These are phyloP conservation scores for Delonix regia DNA, from an alignment of 306 rosid genomes.

Conservation along the genomic window DNA sequence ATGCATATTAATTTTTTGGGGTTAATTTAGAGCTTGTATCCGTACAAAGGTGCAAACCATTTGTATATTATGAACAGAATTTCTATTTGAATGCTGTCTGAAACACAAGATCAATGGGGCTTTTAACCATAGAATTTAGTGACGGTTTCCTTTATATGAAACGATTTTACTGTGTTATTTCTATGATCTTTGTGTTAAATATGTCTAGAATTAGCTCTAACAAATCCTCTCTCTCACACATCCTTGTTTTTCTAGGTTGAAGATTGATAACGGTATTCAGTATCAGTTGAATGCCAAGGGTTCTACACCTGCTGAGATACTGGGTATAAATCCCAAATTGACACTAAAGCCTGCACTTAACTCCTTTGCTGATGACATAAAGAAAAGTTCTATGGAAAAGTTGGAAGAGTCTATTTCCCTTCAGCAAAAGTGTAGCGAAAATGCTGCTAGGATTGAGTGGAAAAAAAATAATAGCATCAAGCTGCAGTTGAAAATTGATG, in stretches of 20 bases:
- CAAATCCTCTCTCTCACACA: not conserved
- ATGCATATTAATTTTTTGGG: not conserved
- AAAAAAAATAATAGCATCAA: conserved; percentile 52
- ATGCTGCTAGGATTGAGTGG: conserved; percentile 61
- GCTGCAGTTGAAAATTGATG: conserved; percentile 54
- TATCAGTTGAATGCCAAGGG: conserved; percentile 75
- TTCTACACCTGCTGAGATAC: conserved; percentile 71
- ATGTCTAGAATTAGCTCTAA: not conserved
- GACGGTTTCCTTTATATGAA: not conserved
- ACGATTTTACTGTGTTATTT: not conserved
- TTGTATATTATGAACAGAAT: not conserved
- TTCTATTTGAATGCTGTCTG: not conserved
- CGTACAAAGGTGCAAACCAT: not conserved
- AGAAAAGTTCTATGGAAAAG: conserved; percentile 66
- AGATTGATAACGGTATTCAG: conserved; percentile 66
- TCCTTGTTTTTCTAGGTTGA: conserved; percentile 60
- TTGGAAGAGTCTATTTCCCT: conserved; percentile 64
- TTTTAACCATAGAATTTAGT: not conserved
- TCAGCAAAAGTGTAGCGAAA: conserved; percentile 63
- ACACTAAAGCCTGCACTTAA: conserved; percentile 64
- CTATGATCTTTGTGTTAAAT: not conserved
- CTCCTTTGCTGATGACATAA: conserved; percentile 57
- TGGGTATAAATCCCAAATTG: conserved; percentile 78
- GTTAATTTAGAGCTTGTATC: not conserved
- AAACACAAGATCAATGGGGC: not conserved